These are phyloP conservation scores for Chalciporus piperatus DNA, from an alignment of 768 basidiomycete genomes.

Conservation along the genomic window DNA sequence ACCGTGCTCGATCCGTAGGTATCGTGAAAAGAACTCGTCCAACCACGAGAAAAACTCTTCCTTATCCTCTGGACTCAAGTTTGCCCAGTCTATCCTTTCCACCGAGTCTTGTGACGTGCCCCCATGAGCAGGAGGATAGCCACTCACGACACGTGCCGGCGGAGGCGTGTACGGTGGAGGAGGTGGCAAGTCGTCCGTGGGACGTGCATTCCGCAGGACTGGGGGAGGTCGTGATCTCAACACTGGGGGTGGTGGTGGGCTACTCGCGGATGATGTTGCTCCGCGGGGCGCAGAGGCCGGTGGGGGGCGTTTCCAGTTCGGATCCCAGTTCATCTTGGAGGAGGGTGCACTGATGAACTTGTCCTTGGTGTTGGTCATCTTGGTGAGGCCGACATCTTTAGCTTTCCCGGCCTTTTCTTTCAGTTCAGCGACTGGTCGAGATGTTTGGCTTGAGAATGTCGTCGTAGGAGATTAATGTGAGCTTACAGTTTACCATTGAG, in stretches of 20 bases:
- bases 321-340: slow-evolving; percentile 63
- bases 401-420: slow-evolving; percentile 62
- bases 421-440: slow-evolving; percentile 54
- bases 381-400: slow-evolving; percentile 54
- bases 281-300: slow-evolving; percentile 33
- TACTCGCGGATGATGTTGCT: slow-evolving; percentile 8
- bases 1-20: slow-evolving; percentile 29
- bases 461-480: not conserved
- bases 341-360: slow-evolving; percentile 53
- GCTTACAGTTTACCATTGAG: not conserved
- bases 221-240: slow-evolving; percentile 23
- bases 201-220: slow-evolving; percentile 14
- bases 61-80: slow-evolving; percentile 66
- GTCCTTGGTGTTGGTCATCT: slow-evolving; percentile 54
- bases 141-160: slow-evolving; percentile 26
- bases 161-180: slow-evolving; percentile 19
- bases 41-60: slow-evolving; percentile 73
- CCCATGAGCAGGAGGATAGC: slow-evolving; percentile 19
- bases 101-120: slow-evolving; percentile 1
- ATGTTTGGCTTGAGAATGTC: not conserved
- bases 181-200: slow-evolving; percentile 8
- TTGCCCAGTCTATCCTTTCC: slow-evolving; percentile 60
- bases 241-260: slow-evolving; percentile 36
- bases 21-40: slow-evolving; percentile 72
- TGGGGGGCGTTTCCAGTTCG: slow-evolving; percentile 49